These are phyloP conservation scores for Coelastrella sp. DNA, from an alignment of 139 green algal species.

Conservation along the genomic window DNA sequence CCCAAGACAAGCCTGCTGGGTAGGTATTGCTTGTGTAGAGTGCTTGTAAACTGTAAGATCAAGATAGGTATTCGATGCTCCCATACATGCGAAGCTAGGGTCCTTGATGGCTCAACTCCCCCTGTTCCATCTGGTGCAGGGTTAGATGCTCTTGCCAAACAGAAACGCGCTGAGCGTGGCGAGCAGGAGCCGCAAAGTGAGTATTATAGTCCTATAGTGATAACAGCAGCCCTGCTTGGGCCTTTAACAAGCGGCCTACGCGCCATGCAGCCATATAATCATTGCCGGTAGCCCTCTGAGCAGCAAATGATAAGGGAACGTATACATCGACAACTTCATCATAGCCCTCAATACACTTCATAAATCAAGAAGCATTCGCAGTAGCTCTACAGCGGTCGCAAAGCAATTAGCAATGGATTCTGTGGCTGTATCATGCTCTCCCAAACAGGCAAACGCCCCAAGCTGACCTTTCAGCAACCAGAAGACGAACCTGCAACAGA, in stretches of 20 bases:
- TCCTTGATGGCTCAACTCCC: too few relatives aligned
- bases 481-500: constrained; percentile 46
- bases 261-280: too few relatives aligned
- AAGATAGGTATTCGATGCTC: too few relatives aligned
- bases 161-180: constrained; percentile 71
- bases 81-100: too few relatives aligned
- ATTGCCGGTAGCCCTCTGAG: too few relatives aligned
- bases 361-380: neutral
- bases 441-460: constrained; percentile 45
- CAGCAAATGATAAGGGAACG: too few relatives aligned
- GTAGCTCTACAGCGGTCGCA: neutral
- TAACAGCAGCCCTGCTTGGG: too few relatives aligned
- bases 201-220: neutral
- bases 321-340: too few relatives aligned
- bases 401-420: neutral
- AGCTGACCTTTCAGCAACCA: constrained; percentile 56
- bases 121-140: constrained; percentile 54
- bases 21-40: constrained; percentile 20
- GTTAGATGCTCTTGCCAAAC: constrained; percentile 71
- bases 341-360: neutral
- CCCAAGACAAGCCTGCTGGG: constrained; percentile 78
- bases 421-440: neutral
- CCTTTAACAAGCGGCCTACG: too few relatives aligned
- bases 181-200: constrained; percentile 61
- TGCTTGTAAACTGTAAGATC: neutral